A percentile compares a stretch with the other conserved stretches of the same genome.
Evolutionary conservation across 2,329 filamentous ascomycete species (phyloP).

Genomic region (Chaetomium olivaceum): DNA sequence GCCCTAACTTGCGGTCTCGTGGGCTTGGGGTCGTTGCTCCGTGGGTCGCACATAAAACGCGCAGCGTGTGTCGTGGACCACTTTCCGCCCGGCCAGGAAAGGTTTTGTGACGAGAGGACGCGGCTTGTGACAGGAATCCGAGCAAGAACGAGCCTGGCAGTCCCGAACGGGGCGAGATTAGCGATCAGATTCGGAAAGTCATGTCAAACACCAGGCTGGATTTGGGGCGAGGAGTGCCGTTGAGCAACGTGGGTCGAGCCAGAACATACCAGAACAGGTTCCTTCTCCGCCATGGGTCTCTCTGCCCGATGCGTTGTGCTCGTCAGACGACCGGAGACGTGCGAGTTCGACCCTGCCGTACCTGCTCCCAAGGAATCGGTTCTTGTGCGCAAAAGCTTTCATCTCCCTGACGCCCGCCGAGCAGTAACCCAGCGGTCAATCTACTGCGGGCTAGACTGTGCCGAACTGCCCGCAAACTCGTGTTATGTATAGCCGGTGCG

Average conservation of each 20-base stretch:
- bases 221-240: slow-evolving; percentile 19
- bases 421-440: slow-evolving; percentile 13
- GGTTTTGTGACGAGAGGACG: slow-evolving; percentile 23
- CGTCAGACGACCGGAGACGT: slow-evolving; percentile 17
- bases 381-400: slow-evolving; percentile 21
- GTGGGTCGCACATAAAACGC: slow-evolving; percentile 26
- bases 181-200: slow-evolving; percentile 37
- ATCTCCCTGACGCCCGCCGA: slow-evolving; percentile 20
- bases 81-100: slow-evolving; percentile 18
- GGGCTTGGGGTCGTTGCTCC: background rate
- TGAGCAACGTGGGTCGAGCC: slow-evolving; percentile 30
- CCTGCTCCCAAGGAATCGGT: slow-evolving; percentile 29
- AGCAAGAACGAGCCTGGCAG: slow-evolving; percentile 25
- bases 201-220: slow-evolving; percentile 29
- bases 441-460: background rate
- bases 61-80: slow-evolving; percentile 27
- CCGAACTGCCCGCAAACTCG: slow-evolving; percentile 8
- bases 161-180: slow-evolving; percentile 39
- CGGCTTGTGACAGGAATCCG: slow-evolving; percentile 31
- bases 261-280: slow-evolving; percentile 22
- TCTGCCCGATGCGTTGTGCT: slow-evolving; percentile 7
- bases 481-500: slow-evolving; percentile 17
- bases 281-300: slow-evolving; percentile 7
- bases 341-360: slow-evolving; percentile 24
- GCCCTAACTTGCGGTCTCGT: slow-evolving; percentile 5